A percentile compares a stretch with the other conserved stretches of the same genome.
These are phyloP conservation scores for Chaetomium sp. DNA, from an alignment of 2,329 filamentous ascomycete genomes.

Conservation along the genomic window DNA sequence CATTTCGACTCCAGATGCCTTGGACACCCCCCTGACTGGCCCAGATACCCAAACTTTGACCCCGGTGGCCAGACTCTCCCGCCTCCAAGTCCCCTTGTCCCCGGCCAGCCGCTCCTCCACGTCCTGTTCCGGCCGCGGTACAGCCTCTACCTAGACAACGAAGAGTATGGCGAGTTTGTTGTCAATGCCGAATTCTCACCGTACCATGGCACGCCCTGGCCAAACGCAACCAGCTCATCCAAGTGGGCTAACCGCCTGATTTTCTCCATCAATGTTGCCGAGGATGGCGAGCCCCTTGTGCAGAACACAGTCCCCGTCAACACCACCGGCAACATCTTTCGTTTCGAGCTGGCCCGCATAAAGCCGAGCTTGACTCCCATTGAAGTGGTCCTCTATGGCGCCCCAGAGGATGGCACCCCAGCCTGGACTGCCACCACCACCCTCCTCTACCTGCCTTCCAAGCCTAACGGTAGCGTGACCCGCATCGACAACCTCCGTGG, in stretches of 20 bases:
- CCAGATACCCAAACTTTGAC: constrained; percentile 46
- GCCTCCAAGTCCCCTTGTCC: constrained; percentile 36
- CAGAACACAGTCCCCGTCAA: constrained; percentile 41
- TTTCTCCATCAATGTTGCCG: constrained; percentile 44
- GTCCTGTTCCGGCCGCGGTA: constrained; percentile 50
- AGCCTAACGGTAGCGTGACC: constrained; percentile 47
- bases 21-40: neutral
- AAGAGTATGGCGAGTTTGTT: constrained; percentile 47
- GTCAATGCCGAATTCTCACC: constrained; percentile 48
- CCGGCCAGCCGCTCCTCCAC: constrained; percentile 43
- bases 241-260: constrained; percentile 34
- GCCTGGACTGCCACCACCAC: constrained; percentile 44
- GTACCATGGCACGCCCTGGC: constrained; percentile 45
- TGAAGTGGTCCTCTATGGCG: constrained; percentile 44
- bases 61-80: constrained; percentile 48
- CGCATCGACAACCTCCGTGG: constrained; percentile 51
- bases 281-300: constrained; percentile 40
- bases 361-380: constrained; percentile 44
- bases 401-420: constrained; percentile 37
- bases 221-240: constrained; percentile 33
- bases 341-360: constrained; percentile 44
- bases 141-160: constrained; percentile 50
- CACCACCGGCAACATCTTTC: constrained; percentile 41
- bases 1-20: neutral
- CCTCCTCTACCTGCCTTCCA: constrained; percentile 49